Base-by-base conservation (phyloP, 108 stramenopile genomes). In the Seminavis robusta region DNA sequence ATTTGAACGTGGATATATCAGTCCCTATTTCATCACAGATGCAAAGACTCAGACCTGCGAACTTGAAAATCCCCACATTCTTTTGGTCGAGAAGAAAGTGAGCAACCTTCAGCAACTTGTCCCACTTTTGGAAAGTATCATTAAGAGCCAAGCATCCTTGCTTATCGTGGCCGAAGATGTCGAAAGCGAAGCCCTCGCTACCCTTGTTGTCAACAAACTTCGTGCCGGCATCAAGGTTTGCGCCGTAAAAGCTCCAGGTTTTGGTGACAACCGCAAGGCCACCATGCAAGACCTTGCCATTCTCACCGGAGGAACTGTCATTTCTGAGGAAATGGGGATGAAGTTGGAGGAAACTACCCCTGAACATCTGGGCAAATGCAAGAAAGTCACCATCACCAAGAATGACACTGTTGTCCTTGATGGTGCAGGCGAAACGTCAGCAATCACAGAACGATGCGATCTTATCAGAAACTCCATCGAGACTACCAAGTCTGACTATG, bases 201-300 rank as follows among this genome's bases (percentile, higher is more conserved):
- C 97, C 2, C 69, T 99, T 37, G 97, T 99, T n/a, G 98, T 99
- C 40, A 99, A 99, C 91, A 98, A 98, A 79, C 92, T 99, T 28
- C 90, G 99, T 31, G 98, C 96, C 0, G 97, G 96, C 28, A 94
- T 98, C 71, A 99, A 99, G 90, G 96, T 99, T 27, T 96, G 95
- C 67, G 99, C 99, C 26, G 99, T 99, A 39, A 99, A 99, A 90
- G 96, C 99, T 21, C 99, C 99, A 8, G 99, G 99, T 44, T 99
- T 99, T 61, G 99, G 99, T 41, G 99, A 99, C 83, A 99, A 99
- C 86, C 94, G 99, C 46, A 98, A 98, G 90, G 97, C 98, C 17
- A 99, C 97, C 60, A 88, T 99, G 89, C 98, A 98, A 80, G 99
- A 99, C 76, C 69, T 99, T 47, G 99, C 99, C 53, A 86, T 96